Evolutionary conservation across 768 basidiomycete genomes (phyloP), one percentile per base, ranked within the genome.

Genomic region (Floccularia luteovirens): DNA sequence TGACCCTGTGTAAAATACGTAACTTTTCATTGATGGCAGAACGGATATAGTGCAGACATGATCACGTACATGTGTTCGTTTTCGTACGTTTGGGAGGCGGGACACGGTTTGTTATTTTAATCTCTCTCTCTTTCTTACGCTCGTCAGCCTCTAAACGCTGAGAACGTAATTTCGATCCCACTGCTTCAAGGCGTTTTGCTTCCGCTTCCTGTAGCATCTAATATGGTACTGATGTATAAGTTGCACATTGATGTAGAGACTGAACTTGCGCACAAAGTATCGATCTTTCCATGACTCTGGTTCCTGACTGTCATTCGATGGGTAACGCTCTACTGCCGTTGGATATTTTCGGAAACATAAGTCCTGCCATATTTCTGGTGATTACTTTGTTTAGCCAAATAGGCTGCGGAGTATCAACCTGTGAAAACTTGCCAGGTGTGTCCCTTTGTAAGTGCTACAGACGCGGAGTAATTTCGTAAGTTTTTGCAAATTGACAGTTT

Each of bases 121-220:
- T 74, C 58, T 82, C 79, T 43, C 77, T 71, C 58, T 83, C 82
- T 57, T 72, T 85, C 66, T 82, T 88, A 46, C 78, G 79, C 53
- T 82, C 78, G 25, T 80, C 82, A 8, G 73, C 81, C 55, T 82
- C 78, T 51, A 75, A 67, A 14, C 84, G 77, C 50, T 81, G 76
- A 33, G 59, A 73, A 45, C 82, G 77, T 47, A 90, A 66, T 47
- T 70, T 79, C 31, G 65, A 67, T 22, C 75, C 73, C 8, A 74
- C 64, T 54, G 77, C 75, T 55, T 86, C 79, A 20, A 89, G 59
- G 31, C 81, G 73, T 51, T 68, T 63, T 10, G 77, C 70, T 56
- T 88, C 84, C 31, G 67, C 66, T 37, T 74, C 70, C 33, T 71
- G 67, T 28, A 83, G 63, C 24, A 62, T 53, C 82, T 88, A 21